These are phyloP conservation scores for Syzygium oleosum DNA, from an alignment of 345 rosid species.

Conservation along the genomic window DNA sequence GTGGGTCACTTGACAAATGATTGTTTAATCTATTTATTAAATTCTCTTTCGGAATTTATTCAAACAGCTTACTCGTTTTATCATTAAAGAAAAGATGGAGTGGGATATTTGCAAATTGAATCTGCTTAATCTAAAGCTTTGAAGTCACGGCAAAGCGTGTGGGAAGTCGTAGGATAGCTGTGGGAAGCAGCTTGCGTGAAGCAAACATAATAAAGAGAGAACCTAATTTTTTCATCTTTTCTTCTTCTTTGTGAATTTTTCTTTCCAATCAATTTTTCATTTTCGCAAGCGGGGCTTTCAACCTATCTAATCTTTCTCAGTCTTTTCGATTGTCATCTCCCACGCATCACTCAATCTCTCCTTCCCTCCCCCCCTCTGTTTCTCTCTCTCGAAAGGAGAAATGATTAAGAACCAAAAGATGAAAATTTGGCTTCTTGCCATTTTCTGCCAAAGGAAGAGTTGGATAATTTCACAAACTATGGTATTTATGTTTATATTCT, in stretches of 20 bases:
- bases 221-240: neutral
- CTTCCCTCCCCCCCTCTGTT: neutral
- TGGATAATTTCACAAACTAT: neutral
- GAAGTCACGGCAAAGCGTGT: neutral
- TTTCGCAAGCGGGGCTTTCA: neutral
- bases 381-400: neutral
- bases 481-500: neutral
- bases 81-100: neutral
- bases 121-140: neutral
- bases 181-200: neutral
- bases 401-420: neutral
- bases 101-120: neutral
- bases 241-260: neutral
- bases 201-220: neutral
- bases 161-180: neutral
- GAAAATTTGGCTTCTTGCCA: neutral
- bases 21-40: neutral
- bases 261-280: neutral
- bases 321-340: neutral
- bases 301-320: neutral
- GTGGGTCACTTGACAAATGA: neutral
- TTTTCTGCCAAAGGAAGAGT: neutral
- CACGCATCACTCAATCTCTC: neutral
- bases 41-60: neutral
- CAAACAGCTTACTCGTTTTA: neutral